A percentile compares a stretch with the other conserved stretches of the same genome.
Conservation (phyloP, 75 land plant genomes). For the Adiantum capillusveneris region DNA sequence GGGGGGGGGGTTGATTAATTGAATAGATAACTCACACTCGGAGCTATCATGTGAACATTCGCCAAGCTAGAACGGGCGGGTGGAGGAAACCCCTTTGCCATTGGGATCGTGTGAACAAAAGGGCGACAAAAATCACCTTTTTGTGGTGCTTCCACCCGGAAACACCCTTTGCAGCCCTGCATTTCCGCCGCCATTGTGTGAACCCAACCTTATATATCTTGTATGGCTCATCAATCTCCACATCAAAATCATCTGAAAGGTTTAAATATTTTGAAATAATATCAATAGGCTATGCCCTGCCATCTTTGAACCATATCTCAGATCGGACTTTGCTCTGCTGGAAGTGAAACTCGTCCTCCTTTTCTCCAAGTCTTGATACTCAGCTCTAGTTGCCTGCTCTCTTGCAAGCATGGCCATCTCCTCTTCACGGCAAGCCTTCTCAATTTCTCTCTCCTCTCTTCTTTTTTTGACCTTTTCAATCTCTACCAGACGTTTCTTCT, state of each 20-base stretch:
- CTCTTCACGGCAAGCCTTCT: constrained; percentile 92
- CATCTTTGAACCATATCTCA: constrained; percentile 85
- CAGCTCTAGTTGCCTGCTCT: constrained; percentile 95
- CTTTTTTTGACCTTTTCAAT: constrained; percentile 97
- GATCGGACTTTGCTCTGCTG: constrained; percentile 96
- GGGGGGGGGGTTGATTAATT: no score
- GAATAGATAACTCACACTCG: no score
- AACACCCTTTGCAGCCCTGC: no score
- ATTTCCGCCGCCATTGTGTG: no score
- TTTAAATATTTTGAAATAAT: constrained; percentile 72
- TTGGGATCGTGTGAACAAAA: no score
- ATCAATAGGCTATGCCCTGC: constrained; percentile 93
- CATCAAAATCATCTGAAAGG: constrained; percentile 70
- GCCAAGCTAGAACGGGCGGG: no score
- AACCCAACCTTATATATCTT: constrained; percentile 96
- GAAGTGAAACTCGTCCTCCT: constrained; percentile 98
- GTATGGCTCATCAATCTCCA: constrained; percentile 88
- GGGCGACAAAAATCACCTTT: no score
- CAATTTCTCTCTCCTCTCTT: constrained; percentile 91
- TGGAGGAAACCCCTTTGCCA: no score
- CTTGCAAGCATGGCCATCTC: constrained; percentile 86
- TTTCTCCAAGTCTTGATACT: constrained; percentile 96
- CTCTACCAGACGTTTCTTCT: no score
- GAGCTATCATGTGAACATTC: no score
- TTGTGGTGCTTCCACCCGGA: no score